Evolutionary conservation across 495 filamentous ascomycete species (phyloP).

Genomic region (Aspergillus indologenus): DNA sequence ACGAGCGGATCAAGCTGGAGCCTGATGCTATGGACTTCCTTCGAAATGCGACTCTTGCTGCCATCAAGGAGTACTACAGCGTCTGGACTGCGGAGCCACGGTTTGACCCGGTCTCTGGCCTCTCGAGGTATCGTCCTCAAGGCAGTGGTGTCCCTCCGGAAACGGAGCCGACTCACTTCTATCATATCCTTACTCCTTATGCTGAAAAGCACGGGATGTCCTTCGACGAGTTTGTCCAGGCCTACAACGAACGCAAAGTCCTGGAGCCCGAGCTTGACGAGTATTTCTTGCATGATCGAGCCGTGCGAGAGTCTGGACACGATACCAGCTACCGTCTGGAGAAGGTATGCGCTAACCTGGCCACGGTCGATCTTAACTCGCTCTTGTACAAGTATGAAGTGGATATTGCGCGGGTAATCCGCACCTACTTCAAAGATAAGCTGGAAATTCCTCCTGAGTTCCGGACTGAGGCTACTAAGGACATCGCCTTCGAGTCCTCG

Average conservation of each 20-base stretch:
- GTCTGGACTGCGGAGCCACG: conserved; percentile 85
- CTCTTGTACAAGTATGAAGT: conserved; percentile 93
- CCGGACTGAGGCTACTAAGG: conserved; percentile 53
- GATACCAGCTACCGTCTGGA: conserved; percentile 94
- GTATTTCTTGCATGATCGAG: conserved; percentile 93
- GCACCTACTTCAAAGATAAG: conserved; percentile 73
- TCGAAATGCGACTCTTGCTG: conserved; percentile 72
- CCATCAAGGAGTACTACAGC: conserved; percentile 93
- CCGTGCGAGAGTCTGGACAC: conserved; percentile 94
- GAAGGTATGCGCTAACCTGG: conserved; percentile 79
- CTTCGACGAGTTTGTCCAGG: conserved; percentile 77
- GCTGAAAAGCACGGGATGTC: conserved; percentile 77
- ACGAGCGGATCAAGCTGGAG: conserved; percentile 81
- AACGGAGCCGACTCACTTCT: conserved; percentile 85
- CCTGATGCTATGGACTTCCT: conserved; percentile 75
- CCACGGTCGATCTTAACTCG: conserved; percentile 91
- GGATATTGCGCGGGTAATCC: conserved; percentile 83
- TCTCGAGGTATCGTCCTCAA: conserved; percentile 84
- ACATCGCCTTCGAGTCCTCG: conserved; percentile 70
- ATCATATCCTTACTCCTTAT: conserved; percentile 81
- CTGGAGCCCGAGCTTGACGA: conserved; percentile 85
- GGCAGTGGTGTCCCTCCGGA: conserved; percentile 92
- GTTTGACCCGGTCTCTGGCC: conserved; percentile 72
- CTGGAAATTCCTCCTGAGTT: conserved; percentile 77
- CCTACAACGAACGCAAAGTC: conserved; percentile 78